A percentile compares a stretch with the other conserved stretches of the same genome.
Evolutionary conservation across 805 yeast species (phyloP).

Genomic region (Saccharomycopsis selenospora): DNA sequence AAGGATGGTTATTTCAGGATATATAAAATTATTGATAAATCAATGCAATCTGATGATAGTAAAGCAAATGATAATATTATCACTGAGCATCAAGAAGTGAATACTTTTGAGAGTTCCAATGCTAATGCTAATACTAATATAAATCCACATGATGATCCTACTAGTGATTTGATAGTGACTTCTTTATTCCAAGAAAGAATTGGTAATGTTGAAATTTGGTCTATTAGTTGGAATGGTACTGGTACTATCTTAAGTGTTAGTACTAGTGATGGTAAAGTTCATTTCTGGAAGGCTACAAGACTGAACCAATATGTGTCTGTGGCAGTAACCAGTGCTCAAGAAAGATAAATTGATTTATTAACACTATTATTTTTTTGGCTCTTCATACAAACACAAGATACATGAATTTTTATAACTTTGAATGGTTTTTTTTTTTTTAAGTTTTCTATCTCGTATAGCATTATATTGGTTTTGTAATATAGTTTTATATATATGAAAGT

Average conservation of each 20-base stretch:
- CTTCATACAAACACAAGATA: no score
- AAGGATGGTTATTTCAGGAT: constrained; percentile 90
- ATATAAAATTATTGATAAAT: constrained; percentile 56
- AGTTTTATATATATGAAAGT: no score
- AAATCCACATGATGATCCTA: no score
- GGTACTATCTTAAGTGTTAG: constrained; percentile 90
- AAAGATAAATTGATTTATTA: no score
- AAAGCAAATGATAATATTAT: not conserved
- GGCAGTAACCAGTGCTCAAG: constrained; percentile 70
- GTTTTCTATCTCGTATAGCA: no score
- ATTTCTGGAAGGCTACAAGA: constrained; percentile 88
- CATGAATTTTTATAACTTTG: no score
- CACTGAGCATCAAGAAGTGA: constrained; percentile 5
- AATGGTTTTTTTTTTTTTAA: no score
- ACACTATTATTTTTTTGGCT: no score
- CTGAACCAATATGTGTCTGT: constrained; percentile 84
- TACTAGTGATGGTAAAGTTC: constrained; percentile 89
- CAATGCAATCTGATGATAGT: constrained; percentile 13
- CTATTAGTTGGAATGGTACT: constrained; percentile 89
- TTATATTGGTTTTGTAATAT: no score
- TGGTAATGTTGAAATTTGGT: constrained; percentile 89
- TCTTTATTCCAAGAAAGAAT: constrained; percentile 58
- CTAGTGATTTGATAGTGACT: constrained; percentile 6
- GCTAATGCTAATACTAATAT: no score
- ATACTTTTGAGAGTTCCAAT: constrained; percentile 3